phyloP scores from a whole-genome alignment of 139 green algal species.

The Haematococcus lacustris region DNA sequence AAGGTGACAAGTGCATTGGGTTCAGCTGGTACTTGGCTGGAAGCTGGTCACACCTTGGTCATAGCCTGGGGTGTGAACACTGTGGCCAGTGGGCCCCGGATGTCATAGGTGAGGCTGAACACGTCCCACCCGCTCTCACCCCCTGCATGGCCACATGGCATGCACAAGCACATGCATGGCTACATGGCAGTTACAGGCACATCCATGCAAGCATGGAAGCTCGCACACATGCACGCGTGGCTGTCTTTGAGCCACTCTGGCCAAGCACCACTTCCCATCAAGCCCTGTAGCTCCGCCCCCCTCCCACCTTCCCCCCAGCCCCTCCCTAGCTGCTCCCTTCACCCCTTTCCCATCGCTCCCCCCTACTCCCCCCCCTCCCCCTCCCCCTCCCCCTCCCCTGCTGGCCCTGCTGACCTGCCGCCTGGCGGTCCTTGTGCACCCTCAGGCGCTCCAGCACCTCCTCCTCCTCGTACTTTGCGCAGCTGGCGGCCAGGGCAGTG shows the following conservation, averaged over 20 bases:
- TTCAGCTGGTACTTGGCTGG: too few species aligned
- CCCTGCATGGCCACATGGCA: slow-evolving; percentile 1
- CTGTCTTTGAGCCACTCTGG: too few species aligned
- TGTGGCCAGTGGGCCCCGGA: slow-evolving; percentile 43
- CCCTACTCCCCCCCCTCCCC: too few species aligned
- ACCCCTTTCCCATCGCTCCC: too few species aligned
- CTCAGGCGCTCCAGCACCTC: slow-evolving; percentile 66
- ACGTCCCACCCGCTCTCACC: slow-evolving; percentile 82
- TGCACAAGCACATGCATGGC: neutral
- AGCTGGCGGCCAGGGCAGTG: slow-evolving; percentile 59
- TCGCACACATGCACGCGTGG: too few species aligned
- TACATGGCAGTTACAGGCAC: neutral
- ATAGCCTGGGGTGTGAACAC: slow-evolving; percentile 60
- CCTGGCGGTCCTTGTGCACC: slow-evolving; percentile 39
- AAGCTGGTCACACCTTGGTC: slow-evolving; percentile 16
- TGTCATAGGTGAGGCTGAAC: slow-evolving; percentile 81
- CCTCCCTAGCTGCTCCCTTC: too few species aligned
- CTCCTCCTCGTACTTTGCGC: slow-evolving; percentile 51
- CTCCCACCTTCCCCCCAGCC: too few species aligned
- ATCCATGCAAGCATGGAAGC: neutral
- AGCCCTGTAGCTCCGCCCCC: too few species aligned
- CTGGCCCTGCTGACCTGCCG: too few species aligned
- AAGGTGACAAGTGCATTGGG: too few species aligned
- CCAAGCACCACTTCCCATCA: too few species aligned
- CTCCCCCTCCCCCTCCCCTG: too few species aligned